Evolutionary conservation across 768 basidiomycete genomes (phyloP).

Genomic region (Russula virescens): DNA sequence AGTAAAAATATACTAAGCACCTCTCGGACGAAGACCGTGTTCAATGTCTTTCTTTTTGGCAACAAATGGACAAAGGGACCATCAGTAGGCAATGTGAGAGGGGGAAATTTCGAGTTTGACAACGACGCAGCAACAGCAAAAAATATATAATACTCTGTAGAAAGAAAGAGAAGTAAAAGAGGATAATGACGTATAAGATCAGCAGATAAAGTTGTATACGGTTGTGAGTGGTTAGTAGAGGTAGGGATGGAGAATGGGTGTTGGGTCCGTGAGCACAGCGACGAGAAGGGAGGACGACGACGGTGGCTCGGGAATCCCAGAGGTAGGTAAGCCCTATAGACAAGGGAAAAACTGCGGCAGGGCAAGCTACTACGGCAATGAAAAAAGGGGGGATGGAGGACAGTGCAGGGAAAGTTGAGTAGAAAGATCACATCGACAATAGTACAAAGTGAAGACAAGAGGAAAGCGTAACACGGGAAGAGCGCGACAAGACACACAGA

Average conservation of each 20-base stretch:
- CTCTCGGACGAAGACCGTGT: no score
- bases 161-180: neutral
- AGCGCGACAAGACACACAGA: neutral
- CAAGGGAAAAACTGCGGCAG: neutral
- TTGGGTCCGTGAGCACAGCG: neutral
- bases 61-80: no score
- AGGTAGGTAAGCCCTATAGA: no score
- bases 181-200: constrained; percentile 6
- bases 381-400: neutral
- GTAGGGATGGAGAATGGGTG: neutral
- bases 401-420: neutral
- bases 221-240: neutral
- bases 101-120: neutral
- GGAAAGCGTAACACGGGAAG: neutral
- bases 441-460: neutral
- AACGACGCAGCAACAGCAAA: neutral
- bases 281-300: neutral
- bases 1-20: no score
- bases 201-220: neutral
- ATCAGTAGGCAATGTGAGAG: neutral
- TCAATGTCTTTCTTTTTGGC: no score
- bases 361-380: neutral
- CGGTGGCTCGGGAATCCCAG: neutral
- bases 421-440: neutral
- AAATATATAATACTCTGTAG: neutral